Percentiles rank a stretch among this genome's conserved stretches.
Conservation (phyloP, 306 rosid species). For the Echinosophora koreensis region DNA sequence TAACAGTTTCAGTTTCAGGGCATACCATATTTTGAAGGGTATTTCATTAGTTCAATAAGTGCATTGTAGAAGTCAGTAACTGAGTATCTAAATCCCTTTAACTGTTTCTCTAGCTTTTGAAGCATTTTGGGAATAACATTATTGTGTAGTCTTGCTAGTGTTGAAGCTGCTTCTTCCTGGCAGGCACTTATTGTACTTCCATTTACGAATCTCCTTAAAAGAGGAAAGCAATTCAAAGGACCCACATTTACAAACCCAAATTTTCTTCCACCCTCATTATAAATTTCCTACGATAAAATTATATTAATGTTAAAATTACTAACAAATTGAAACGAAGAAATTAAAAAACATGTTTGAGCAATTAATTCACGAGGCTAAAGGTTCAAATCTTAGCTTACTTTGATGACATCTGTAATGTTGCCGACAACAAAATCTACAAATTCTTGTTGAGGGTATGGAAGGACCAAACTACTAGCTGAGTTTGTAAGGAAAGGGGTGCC, state of each 20-base stretch:
- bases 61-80: conserved; percentile 26
- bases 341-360: neutral
- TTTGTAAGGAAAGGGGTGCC: neutral
- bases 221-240: conserved; percentile 50
- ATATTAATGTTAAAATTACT: neutral
- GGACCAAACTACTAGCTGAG: neutral
- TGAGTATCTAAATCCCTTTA: conserved; percentile 57
- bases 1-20: neutral
- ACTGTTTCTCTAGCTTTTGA: conserved; percentile 37
- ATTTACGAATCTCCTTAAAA: conserved; percentile 31
- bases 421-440: conserved; percentile 53
- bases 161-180: conserved; percentile 34
- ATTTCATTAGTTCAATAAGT: conserved; percentile 13
- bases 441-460: conserved; percentile 43
- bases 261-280: conserved; percentile 66
- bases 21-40: conserved; percentile 56
- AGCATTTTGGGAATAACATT: conserved; percentile 36
- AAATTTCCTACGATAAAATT: conserved; percentile 45
- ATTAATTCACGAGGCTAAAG: neutral
- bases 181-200: conserved; percentile 45
- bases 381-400: conserved; percentile 27
- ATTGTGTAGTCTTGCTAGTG: conserved; percentile 56
- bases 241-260: conserved; percentile 46
- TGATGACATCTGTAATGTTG: conserved; percentile 50
- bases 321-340: neutral